Evolutionary conservation across 2,329 filamentous ascomycete genomes (phyloP).

Genomic region (Apiospora aurea): DNA sequence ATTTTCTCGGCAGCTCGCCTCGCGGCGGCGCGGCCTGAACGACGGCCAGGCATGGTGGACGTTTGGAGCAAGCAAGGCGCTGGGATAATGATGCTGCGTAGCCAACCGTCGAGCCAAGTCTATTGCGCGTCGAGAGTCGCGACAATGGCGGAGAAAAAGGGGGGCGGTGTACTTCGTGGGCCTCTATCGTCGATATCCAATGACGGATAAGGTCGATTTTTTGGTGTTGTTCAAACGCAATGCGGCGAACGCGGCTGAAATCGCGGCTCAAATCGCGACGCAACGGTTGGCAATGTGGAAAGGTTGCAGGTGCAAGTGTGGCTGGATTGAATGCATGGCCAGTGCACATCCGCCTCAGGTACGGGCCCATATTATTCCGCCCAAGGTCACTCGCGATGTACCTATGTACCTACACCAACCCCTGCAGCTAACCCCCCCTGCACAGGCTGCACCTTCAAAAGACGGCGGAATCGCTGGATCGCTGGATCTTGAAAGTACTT

Average conservation of each 20-base stretch:
- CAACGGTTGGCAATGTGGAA: not conserved
- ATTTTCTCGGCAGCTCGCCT: conserved; percentile 29
- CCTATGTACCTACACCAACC: not conserved
- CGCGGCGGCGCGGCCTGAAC: conserved; percentile 29
- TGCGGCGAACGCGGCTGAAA: conserved; percentile 7
- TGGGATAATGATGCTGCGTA: not conserved
- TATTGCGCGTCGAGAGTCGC: not conserved
- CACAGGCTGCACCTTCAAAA: too few species aligned
- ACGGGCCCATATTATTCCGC: not conserved
- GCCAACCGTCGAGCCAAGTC: not conserved
- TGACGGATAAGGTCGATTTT: not conserved
- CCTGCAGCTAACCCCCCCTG: not conserved
- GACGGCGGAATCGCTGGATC: too few species aligned
- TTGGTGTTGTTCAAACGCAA: conserved; percentile 13
- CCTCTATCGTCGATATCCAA: not conserved
- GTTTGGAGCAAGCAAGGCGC: not conserved
- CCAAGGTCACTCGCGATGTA: not conserved
- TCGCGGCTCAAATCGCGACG: conserved; percentile 15
- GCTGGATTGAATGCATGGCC: conserved; percentile 3
- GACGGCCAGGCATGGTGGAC: conserved; percentile 24
- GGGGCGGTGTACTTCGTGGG: not conserved
- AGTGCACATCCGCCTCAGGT: not conserved
- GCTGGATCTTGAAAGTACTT: too few species aligned
- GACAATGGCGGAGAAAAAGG: not conserved
- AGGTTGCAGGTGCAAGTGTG: not conserved